A percentile compares a stretch with the other conserved stretches of the same genome.
phyloP scores from a whole-genome alignment of 345 rosid species.

The Microcos paniculata region DNA sequence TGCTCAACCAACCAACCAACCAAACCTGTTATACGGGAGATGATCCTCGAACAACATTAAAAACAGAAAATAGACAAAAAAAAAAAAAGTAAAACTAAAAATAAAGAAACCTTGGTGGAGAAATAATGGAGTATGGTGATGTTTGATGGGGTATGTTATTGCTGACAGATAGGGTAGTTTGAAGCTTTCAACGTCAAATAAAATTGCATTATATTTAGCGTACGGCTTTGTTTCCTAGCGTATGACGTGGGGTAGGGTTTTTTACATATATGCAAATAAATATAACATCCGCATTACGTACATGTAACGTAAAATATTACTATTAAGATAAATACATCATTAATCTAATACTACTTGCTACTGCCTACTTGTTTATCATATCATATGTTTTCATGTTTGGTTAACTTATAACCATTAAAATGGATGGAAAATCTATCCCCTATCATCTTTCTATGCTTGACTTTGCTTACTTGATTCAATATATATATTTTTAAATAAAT shows the following conservation, averaged over 20 bases:
- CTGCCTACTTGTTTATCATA: background rate
- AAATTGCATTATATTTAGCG: background rate
- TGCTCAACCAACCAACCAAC: slow-evolving; percentile 43
- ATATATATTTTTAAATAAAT: no score
- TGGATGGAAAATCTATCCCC: background rate
- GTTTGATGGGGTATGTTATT: background rate
- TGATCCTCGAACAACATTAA: background rate
- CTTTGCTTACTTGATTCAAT: no score
- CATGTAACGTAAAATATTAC: background rate
- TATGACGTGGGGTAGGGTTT: background rate
- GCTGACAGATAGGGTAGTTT: background rate
- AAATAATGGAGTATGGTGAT: slow-evolving; percentile 1
- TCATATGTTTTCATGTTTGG: background rate
- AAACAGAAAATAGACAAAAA: background rate
- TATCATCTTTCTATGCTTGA: no score
- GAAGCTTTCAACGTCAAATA: background rate
- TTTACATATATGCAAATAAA: background rate
- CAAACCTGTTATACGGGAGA: background rate
- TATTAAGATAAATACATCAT: no score
- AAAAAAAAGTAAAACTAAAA: no score
- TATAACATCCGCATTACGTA: background rate
- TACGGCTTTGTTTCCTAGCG: slow-evolving; percentile 21
- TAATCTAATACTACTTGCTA: background rate
- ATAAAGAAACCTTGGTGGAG: background rate
- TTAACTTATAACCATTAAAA: background rate